Evolutionary conservation across 1,284 basidiomycete genomes (phyloP), one percentile per base, ranked within the genome.

Genomic region (Anthracocystis walkeri): DNA sequence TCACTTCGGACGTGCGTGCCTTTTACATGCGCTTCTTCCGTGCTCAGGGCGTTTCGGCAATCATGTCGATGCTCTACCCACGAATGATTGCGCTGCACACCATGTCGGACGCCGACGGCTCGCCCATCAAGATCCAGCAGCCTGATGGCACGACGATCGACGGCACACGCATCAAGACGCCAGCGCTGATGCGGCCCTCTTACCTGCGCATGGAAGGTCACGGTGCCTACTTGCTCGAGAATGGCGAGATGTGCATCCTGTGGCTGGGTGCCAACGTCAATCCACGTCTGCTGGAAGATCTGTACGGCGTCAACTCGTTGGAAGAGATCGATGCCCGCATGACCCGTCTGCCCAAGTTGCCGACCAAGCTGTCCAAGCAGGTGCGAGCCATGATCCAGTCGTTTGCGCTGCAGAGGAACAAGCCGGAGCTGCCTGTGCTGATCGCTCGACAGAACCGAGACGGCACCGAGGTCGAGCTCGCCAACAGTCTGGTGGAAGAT

Each of bases 401-500:
- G 74, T 90, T 94, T 51, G 88, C 90, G 58, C 73, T 85, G 3
- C 89, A 91, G 70, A 88, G 93, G 41, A 87, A 87, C 49, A 90
- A 91, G 8, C 87, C 89, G 18, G 85, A 88, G 2, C 78, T 90
- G 45, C 93, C 92, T 58, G 89, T 97, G 66, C 87, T 91, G 40
- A 88, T 98, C 51, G 93, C 93, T 0, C 89, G 97, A 16, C 97
- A 99, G 85, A 94, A 97, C 83, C 88, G 94, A 82, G 97, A 99
- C 84, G 95, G 91, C 11, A 89, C 91, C 65, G 97, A 99, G 87
- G 90, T 99, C 58, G 97, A 99, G 85, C 95, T 96, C 80, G 94
- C 93, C 72, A 97, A 99, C 87, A 93, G 96, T 90, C 88, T 99
- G 16, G 90, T 97, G 14, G 97, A 99, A 87, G 97, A 99, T 86